Evolutionary conservation across 495 filamentous ascomycete species (phyloP).

Genomic region (Penicillium mononematosum): DNA sequence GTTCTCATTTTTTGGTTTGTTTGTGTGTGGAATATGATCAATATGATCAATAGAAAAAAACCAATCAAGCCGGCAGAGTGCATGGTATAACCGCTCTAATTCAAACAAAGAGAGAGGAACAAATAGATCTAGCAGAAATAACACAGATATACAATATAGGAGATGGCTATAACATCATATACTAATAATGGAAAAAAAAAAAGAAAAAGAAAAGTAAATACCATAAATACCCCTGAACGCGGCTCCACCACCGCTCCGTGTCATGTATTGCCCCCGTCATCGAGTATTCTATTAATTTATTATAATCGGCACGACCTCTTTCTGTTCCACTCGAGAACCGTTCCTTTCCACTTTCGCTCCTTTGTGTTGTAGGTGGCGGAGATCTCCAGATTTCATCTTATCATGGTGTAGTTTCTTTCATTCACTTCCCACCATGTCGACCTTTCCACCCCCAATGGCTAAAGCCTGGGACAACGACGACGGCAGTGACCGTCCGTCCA

Average conservation of each 20-base stretch:
- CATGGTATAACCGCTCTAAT: background rate
- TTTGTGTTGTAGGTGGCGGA: slow-evolving; percentile 8
- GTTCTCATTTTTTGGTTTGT: slow-evolving; percentile 1
- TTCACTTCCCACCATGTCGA: slow-evolving; percentile 13
- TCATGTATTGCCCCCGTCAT: slow-evolving; percentile 11
- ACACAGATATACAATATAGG: too few species aligned
- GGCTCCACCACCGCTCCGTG: slow-evolving; percentile 8
- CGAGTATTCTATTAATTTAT: slow-evolving; percentile 15
- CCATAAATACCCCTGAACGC: slow-evolving; percentile 9
- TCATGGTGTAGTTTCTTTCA: slow-evolving; percentile 11
- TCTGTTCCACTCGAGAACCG: slow-evolving; percentile 11
- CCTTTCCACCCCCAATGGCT: slow-evolving; percentile 5
- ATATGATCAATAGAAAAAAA: background rate
- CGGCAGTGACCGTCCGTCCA: slow-evolving; percentile 38
- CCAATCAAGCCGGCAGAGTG: background rate
- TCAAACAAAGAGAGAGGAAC: background rate
- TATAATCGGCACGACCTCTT: slow-evolving; percentile 1
- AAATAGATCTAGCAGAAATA: background rate
- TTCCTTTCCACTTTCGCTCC: slow-evolving; percentile 11
- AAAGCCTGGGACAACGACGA: slow-evolving; percentile 29
- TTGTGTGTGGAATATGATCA: slow-evolving; percentile 1
- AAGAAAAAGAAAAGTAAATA: background rate
- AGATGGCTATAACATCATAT: slow-evolving; percentile 1
- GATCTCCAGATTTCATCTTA: slow-evolving; percentile 19
- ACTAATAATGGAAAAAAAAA: background rate